phyloP scores from a whole-genome alignment of 805 yeast genomes.

The Wickerhamiella vanderwaltii region DNA sequence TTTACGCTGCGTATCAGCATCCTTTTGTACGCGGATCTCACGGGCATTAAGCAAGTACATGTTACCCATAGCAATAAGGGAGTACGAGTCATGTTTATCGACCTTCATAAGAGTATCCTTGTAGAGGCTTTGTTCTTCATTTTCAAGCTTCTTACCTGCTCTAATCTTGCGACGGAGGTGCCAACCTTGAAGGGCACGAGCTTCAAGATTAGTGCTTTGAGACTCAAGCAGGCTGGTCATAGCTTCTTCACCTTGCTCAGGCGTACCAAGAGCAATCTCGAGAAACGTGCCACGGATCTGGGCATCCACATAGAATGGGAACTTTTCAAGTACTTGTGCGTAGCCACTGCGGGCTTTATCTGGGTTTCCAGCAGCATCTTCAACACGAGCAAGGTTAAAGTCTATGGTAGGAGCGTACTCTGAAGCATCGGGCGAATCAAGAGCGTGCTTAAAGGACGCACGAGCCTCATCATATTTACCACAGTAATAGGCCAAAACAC shows the following conservation, averaged over 20 bases:
- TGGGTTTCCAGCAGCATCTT: slow-evolving; percentile 37
- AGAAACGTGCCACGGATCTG: slow-evolving; percentile 57
- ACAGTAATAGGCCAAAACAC: slow-evolving; percentile 63
- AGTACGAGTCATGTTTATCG: slow-evolving; percentile 76
- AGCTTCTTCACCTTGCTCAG: slow-evolving; percentile 34
- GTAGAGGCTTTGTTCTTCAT: slow-evolving; percentile 64
- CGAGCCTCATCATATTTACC: slow-evolving; percentile 49
- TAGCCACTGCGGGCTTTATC: slow-evolving; percentile 37
- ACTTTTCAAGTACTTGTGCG: slow-evolving; percentile 39
- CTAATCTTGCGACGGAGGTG: slow-evolving; percentile 38
- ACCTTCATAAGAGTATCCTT: slow-evolving; percentile 70
- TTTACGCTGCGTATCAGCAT: slow-evolving; percentile 43
- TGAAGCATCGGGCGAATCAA: slow-evolving; percentile 18
- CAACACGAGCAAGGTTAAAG: slow-evolving; percentile 69
- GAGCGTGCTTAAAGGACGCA: slow-evolving; percentile 41
- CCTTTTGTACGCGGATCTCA: slow-evolving; percentile 43
- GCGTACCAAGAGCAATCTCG: slow-evolving; percentile 35
- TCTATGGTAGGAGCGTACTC: slow-evolving; percentile 32
- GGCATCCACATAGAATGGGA: slow-evolving; percentile 67
- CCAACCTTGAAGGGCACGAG: slow-evolving; percentile 91
- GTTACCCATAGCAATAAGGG: slow-evolving; percentile 81
- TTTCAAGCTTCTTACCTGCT: slow-evolving; percentile 32
- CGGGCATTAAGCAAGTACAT: slow-evolving; percentile 70
- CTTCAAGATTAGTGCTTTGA: slow-evolving; percentile 56
- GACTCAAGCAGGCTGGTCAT: slow-evolving; percentile 44